Conservation (phyloP, 208 protist species). For the Trypanosoma conorhini region DNA sequence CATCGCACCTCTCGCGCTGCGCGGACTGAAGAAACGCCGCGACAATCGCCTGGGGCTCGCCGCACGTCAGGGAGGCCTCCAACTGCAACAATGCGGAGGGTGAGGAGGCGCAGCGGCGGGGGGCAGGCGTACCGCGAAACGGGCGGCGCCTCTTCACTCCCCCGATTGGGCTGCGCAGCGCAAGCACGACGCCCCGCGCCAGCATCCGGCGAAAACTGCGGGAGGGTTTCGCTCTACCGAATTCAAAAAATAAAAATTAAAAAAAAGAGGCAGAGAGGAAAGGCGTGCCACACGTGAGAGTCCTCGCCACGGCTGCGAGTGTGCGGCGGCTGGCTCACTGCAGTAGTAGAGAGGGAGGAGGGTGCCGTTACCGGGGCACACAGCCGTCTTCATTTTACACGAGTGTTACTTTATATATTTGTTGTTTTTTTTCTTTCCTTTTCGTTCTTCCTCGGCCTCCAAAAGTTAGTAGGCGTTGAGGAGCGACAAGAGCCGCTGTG, state of each 20-base stretch:
- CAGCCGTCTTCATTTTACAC: neutral
- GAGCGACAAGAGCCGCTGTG: constrained; percentile 63
- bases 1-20: neutral
- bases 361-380: neutral
- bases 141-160: neutral
- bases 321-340: neutral
- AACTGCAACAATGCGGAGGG: neutral
- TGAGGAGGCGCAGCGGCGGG: neutral
- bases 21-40: constrained; percentile 20
- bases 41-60: constrained; percentile 21
- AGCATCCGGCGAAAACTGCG: neutral
- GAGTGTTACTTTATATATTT: neutral
- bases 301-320: neutral
- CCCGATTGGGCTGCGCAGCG: constrained; percentile 17
- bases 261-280: neutral
- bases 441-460: neutral
- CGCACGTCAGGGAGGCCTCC: constrained; percentile 5
- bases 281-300: neutral
- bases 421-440: neutral
- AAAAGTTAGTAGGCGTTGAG: constrained; percentile 39
- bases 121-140: neutral
- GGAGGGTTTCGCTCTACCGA: neutral
- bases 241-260: neutral
- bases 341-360: neutral
- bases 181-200: neutral